Evolutionary conservation across 2,329 filamentous ascomycete species (phyloP), one percentile per base, ranked within the genome.

Genomic region (Fusarium redolens): DNA sequence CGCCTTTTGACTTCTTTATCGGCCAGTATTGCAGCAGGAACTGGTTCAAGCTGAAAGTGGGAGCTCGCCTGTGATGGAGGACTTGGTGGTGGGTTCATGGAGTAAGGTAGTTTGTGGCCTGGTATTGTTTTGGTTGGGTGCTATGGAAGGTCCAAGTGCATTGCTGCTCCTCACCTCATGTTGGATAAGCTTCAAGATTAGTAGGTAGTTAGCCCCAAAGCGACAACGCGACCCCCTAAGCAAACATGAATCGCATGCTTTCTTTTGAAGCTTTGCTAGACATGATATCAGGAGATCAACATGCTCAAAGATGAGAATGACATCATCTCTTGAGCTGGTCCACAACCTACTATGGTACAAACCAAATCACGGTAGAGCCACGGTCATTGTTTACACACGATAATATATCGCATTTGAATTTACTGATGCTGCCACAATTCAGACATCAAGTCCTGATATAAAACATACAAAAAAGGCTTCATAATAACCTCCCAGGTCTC

Each of bases 21-120:
- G 45, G 83, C 83, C 10, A 88, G 80, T 5, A 80, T 77, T 7
- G 82, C 80, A 20, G 85, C 87, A 8, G 86, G 82, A 15, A 86
- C 78, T 22, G 86, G 88, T 33, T 83, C 82, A 44, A 83, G 76
- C 10, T 74, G 80, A 78, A 80, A 85, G 78, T 81, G 80, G 7
- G 87, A 87, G 75, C 84, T 86, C 48, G 85, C 84, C 61, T 88
- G 87, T 20, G 81, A 80, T 12, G 56, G 40, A 25, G 63, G 40
- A 17, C 45, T 52, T 14, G 47, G 43, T 30, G 56, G 33, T 41
- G 40, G 56, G 52, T 60, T 33, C 57, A 65, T 65, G 18, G 41
- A 38, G 37, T 48, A 20, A 47, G 12, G 25, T 37, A 18, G 61
- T 11, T 22, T 25, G 40, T 51, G 37, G 28, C 22, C n/a, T 31